These are phyloP conservation scores for Rhizophagus clarus DNA, from an alignment of 192 early-diverging fungal species.

Conservation along the genomic window DNA sequence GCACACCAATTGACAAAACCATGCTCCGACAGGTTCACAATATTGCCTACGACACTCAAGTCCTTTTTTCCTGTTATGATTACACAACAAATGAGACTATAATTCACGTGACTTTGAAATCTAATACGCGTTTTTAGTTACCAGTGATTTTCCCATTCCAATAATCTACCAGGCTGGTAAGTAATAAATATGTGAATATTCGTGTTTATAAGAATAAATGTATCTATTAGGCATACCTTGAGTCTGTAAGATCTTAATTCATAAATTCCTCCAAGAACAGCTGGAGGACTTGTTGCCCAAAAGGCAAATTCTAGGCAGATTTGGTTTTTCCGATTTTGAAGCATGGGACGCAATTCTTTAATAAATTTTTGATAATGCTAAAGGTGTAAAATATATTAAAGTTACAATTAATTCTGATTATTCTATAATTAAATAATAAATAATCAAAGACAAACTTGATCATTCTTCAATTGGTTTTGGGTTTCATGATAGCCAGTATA, in stretches of 20 bases:
- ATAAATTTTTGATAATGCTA: slow-evolving; percentile 67
- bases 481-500: slow-evolving; percentile 80
- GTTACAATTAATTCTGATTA: neutral
- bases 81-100: neutral
- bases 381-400: neutral
- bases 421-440: too few species aligned
- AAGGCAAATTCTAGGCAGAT: slow-evolving; percentile 93
- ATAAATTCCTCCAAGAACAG: slow-evolving; percentile 81
- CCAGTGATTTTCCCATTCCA: slow-evolving; percentile 94
- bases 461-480: slow-evolving; percentile 57
- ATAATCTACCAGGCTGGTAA: slow-evolving; percentile 76
- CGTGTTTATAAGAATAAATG: neutral
- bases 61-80: slow-evolving; percentile 65
- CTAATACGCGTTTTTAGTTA: slow-evolving; percentile 24
- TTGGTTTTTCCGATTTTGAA: slow-evolving; percentile 76
- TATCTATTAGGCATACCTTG: slow-evolving; percentile 46
- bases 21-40: slow-evolving; percentile 92
- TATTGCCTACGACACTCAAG: slow-evolving; percentile 85
- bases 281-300: slow-evolving; percentile 81
- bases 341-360: slow-evolving; percentile 66
- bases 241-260: slow-evolving; percentile 88
- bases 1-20: slow-evolving; percentile 83
- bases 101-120: neutral
- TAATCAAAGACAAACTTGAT: slow-evolving; percentile 51
- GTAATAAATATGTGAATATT: neutral